Percentiles rank a stretch among this genome's conserved stretches.
phyloP scores from a whole-genome alignment of 495 filamentous ascomycete genomes.

The Xylaria grammica region DNA sequence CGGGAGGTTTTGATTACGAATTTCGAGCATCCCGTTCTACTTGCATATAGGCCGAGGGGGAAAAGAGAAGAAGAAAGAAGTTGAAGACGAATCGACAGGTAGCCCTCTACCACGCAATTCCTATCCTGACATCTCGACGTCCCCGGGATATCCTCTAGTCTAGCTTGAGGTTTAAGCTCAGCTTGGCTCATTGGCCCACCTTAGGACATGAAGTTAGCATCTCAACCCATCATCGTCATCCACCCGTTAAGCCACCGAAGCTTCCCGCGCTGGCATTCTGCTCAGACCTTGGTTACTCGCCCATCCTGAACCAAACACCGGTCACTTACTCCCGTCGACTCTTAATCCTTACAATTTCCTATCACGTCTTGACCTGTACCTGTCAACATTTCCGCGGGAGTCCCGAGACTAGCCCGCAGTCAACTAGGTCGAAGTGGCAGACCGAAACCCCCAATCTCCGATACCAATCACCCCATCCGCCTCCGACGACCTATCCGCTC shows the following conservation, averaged over 20 bases:
- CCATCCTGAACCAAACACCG: slow-evolving; percentile 1
- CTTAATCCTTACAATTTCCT: not conserved
- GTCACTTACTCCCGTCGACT: not conserved
- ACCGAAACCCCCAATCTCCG: slow-evolving; percentile 44
- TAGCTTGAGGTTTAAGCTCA: slow-evolving; percentile 16
- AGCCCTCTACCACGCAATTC: not conserved
- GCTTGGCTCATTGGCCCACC: slow-evolving; percentile 26
- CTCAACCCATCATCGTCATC: slow-evolving; percentile 27
- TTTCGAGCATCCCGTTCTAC: not conserved
- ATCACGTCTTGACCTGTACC: not conserved
- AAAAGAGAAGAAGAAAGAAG: not conserved
- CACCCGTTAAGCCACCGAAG: slow-evolving; percentile 28
- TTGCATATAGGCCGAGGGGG: not conserved
- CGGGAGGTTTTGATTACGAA: not conserved
- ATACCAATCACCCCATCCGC: slow-evolving; percentile 35
- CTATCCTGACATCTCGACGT: slow-evolving; percentile 1
- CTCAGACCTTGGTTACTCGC: not conserved
- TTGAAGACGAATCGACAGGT: not conserved
- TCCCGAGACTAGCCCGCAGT: slow-evolving; percentile 35
- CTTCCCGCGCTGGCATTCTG: slow-evolving; percentile 15
- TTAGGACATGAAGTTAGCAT: slow-evolving; percentile 37
- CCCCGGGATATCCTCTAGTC: slow-evolving; percentile 15
- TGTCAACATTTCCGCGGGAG: slow-evolving; percentile 21
- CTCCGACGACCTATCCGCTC: slow-evolving; percentile 53
- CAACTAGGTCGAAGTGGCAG: slow-evolving; percentile 51